Percentiles rank a stretch among this genome's conserved stretches.
Conservation (phyloP, 768 basidiomycete species). For the Naganishia friedmannii region DNA sequence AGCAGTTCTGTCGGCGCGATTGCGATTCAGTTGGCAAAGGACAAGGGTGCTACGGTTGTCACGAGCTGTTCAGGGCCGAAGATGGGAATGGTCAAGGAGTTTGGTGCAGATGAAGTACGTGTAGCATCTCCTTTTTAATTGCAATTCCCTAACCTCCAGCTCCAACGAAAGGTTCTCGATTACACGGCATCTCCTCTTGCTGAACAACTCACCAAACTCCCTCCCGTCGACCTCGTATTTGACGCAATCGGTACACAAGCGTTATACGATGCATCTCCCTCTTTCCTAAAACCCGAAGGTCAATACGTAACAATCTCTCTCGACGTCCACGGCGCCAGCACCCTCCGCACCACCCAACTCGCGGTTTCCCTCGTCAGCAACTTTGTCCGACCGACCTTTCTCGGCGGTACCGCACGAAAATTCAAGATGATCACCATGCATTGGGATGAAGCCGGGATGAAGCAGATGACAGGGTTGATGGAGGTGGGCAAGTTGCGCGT, state of each 20-base stretch:
- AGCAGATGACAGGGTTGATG: slow-evolving; percentile 13
- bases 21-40: slow-evolving; percentile 70
- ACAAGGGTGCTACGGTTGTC: slow-evolving; percentile 60
- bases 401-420: slow-evolving; percentile 25
- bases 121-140: slow-evolving; percentile 39
- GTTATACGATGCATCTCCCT: slow-evolving; percentile 22
- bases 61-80: slow-evolving; percentile 63
- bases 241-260: slow-evolving; percentile 29
- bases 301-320: slow-evolving; percentile 24
- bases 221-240: slow-evolving; percentile 24
- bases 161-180: slow-evolving; percentile 9
- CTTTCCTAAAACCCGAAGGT: slow-evolving; percentile 25
- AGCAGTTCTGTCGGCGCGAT: slow-evolving; percentile 65
- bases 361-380: slow-evolving; percentile 2
- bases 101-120: slow-evolving; percentile 62
- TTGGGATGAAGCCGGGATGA: slow-evolving; percentile 17
- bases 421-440: slow-evolving; percentile 29
- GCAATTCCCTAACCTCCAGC: too few species aligned
- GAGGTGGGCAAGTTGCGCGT: slow-evolving; percentile 19
- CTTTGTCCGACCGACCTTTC: slow-evolving; percentile 11
- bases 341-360: not conserved
- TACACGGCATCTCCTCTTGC: slow-evolving; percentile 26
- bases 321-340: slow-evolving; percentile 3
- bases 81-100: slow-evolving; percentile 57
- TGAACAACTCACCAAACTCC: slow-evolving; percentile 19